Evolutionary conservation across 2,329 filamentous ascomycete genomes (phyloP).

Genomic region (Sclerotinia glacialis): DNA sequence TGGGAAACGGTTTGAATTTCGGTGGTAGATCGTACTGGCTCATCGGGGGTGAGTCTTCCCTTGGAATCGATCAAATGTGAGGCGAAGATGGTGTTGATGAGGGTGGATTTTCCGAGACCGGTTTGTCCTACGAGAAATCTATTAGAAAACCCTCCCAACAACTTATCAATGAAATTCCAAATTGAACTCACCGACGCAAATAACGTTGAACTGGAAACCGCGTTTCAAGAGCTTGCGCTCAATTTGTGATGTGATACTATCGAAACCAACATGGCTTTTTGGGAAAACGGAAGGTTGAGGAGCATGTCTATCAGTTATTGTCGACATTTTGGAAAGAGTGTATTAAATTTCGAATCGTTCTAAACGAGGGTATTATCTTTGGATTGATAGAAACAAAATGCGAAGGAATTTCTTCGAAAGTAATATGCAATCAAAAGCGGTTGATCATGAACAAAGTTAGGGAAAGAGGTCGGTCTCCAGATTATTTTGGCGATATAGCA

Average conservation of each 20-base stretch:
- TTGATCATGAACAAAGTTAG: conserved; percentile 26
- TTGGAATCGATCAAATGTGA: conserved; percentile 99
- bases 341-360: conserved; percentile 21
- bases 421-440: conserved; percentile 16
- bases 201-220: conserved; percentile 99
- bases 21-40: conserved; percentile 90
- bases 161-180: not conserved
- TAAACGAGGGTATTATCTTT: conserved; percentile 12
- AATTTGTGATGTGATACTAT: conserved; percentile 99
- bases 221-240: conserved; percentile 99
- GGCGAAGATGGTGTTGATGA: conserved; percentile 99
- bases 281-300: conserved; percentile 60
- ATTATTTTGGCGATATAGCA: conserved; percentile 24
- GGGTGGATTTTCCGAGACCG: conserved; percentile 94
- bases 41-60: conserved; percentile 87
- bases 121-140: conserved; percentile 71
- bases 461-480: conserved; percentile 20
- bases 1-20: conserved; percentile 98
- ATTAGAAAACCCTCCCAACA: conserved; percentile 27
- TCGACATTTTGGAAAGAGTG: conserved; percentile 35
- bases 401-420: conserved; percentile 20
- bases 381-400: conserved; percentile 8
- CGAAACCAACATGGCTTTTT: conserved; percentile 98
- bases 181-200: conserved; percentile 86
- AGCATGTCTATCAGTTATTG: conserved; percentile 37